A percentile compares a stretch with the other conserved stretches of the same genome.
Conservation (phyloP, 2,329 filamentous ascomycete species). For the Mycosphaerella arachidis region DNA sequence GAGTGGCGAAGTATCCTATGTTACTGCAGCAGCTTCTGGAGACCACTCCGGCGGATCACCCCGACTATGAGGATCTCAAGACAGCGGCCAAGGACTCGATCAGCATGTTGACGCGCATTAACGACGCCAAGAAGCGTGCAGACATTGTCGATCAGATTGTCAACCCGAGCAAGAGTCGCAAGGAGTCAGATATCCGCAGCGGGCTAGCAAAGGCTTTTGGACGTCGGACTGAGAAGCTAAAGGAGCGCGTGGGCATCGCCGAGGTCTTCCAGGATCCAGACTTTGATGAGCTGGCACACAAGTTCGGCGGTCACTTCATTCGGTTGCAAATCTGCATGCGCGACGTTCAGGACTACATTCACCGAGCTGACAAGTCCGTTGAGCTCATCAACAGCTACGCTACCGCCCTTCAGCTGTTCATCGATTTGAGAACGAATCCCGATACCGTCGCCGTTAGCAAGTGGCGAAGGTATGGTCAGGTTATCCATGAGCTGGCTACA, state of each 20-base stretch:
- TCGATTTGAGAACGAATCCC: conserved; percentile 63
- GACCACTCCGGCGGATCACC: conserved; percentile 75
- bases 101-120: conserved; percentile 65
- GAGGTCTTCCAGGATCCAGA: conserved; percentile 71
- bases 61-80: conserved; percentile 67
- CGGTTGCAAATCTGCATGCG: conserved; percentile 86
- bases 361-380: conserved; percentile 74
- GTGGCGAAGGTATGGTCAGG: conserved; percentile 86
- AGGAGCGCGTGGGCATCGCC: conserved; percentile 61
- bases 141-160: conserved; percentile 90
- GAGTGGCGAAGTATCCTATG: conserved; percentile 88
- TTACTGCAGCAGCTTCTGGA: conserved; percentile 75
- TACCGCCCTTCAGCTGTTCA: conserved; percentile 75
- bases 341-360: conserved; percentile 88
- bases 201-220: conserved; percentile 85
- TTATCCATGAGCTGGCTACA: conserved; percentile 78
- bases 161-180: conserved; percentile 63
- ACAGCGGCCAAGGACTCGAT: conserved; percentile 66
- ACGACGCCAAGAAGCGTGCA: conserved; percentile 91
- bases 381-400: conserved; percentile 76
- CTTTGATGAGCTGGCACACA: conserved; percentile 76
- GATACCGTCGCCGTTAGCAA: conserved; percentile 87
- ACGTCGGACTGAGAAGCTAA: conserved; percentile 81
- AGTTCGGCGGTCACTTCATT: conserved; percentile 87
- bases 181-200: conserved; percentile 81